Base-by-base conservation (phyloP, 176 grass and related monocot genomes). In the Carex scoparia region DNA sequence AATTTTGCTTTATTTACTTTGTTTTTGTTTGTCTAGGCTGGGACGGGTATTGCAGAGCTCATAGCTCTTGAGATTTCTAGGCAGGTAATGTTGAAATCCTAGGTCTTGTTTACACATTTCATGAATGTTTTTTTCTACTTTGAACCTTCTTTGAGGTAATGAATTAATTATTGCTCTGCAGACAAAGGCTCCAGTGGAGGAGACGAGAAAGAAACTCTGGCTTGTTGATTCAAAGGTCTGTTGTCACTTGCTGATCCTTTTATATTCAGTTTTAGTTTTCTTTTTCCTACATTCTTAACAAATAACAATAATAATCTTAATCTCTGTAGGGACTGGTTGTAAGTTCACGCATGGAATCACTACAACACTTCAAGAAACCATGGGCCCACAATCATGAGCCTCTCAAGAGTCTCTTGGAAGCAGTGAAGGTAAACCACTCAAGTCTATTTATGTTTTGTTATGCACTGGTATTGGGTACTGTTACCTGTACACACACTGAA, bases 321-420 rank as follows among this genome's bases (percentile, higher is more conserved):
- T 35, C 65, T 81, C 87, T 2, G 30, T 86, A 98, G 95, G 95
- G 95, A 12, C 87, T 98, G 84, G 93, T 98, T 35, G 89, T 95
- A 63, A 87, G 61, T 79, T 74, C 93, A n/a, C 89, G 95, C 79
- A 87, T 90, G 85, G 89, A 92, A 49, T 90, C 95, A 30, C 95
- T 98, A 87, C 93, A 98, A 89, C 95, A 93, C 80, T 98, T 98
- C 85, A 98, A 98, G 91, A 90, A 98, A 89, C 93, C 95, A 64
- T 95, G 95, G 95, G 95, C 95, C 10, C 95, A 98, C 87, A 89
- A 98, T 15, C 95, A 95, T 75, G 85, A 90, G 73, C 88, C 81
- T 74, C 68, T 95, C 1, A 51, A 53, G 65, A 93, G 86, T 49
- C 93, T 98, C 84, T 89, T 98, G 56, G 93, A 92, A 84, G 91